Base-by-base conservation (phyloP, 2,329 filamentous ascomycete species). In the Elsinoe batatas region DNA sequence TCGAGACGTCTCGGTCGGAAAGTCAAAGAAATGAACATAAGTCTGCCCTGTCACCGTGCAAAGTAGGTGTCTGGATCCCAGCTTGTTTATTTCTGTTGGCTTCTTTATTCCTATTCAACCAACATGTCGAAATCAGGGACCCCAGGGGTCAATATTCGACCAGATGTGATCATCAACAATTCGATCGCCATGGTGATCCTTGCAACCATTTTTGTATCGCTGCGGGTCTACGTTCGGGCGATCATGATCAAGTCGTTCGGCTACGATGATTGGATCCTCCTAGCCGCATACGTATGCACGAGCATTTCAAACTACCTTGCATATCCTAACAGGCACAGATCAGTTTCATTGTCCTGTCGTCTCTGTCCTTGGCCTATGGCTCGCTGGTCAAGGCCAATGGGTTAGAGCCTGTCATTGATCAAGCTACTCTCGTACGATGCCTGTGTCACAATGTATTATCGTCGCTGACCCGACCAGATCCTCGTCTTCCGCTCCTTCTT, bases 221-320 rank as follows among this genome's bases (percentile, higher is more conserved):
- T 55, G 5, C 65, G 72, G 26, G 62, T 71, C 50, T 74, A 68
- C 64, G 72, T 72, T 10, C 67, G 72, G 32, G 65, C 65, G 1
- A 63, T 62, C 35, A 60, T 74, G 37, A 70, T 71, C 26, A 62
- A 65, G 15, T 69, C 63, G 47, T 70, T 74, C 53, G 72, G 73
- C 2, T 72, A 69, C 68, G 74, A 76, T 53, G 74, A 76, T 60
- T 64, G 61, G 12, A 64, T 67, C 3, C 71, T 74, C 61, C 58
- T 74, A 3, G 49, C 72, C 12, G 68, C 73, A 6, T 63, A 64
- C 30, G 72, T 74, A 63, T 51, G 65, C 58, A 38, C 26, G 40
- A n/a, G 26, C 40, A 30, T 44, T 11, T 15, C 40, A 18, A 44
- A 44, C 40, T 18, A 12, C 8, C 40, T 44, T 57, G 33, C 26